Conservation (phyloP, 371 early-diverging fungal genomes). For the Sporodiniella umbellata region DNA sequence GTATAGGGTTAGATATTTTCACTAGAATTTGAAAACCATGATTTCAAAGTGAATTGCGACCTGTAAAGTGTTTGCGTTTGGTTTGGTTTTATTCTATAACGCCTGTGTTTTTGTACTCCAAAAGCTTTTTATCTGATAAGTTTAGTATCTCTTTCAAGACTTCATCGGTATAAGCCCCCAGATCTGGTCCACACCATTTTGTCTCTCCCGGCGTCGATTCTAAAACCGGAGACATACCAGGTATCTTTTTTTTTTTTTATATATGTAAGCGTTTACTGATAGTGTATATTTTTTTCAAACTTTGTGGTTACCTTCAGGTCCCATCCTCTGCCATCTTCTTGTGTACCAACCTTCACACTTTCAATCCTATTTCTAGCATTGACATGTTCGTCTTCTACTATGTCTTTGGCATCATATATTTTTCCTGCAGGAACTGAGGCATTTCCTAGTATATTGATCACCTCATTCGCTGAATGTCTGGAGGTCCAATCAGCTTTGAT, state of each 20-base stretch:
- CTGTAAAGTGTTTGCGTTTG: too few relatives aligned
- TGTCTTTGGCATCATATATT: slow-evolving; percentile 54
- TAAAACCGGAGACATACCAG: slow-evolving; percentile 48
- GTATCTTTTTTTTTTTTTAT: slow-evolving; percentile 21
- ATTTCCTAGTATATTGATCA: slow-evolving; percentile 34
- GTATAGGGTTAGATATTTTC: too few relatives aligned
- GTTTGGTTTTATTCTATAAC: slow-evolving; percentile 20
- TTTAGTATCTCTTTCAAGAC: slow-evolving; percentile 31
- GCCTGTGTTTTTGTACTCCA: slow-evolving; percentile 22
- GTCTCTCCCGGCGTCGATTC: slow-evolving; percentile 48
- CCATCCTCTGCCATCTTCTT: slow-evolving; percentile 41
- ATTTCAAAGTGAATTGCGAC: too few relatives aligned
- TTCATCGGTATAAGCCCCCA: slow-evolving; percentile 47
- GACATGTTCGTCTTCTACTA: slow-evolving; percentile 51
- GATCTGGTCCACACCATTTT: slow-evolving; percentile 54
- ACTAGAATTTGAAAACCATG: too few relatives aligned
- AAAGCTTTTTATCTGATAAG: slow-evolving; percentile 21
- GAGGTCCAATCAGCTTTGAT: slow-evolving; percentile 42
- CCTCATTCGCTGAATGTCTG: slow-evolving; percentile 35
- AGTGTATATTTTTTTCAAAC: too few relatives aligned
- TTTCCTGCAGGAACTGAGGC: slow-evolving; percentile 53
- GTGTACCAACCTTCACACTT: slow-evolving; percentile 32
- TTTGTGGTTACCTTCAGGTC: slow-evolving; percentile 31
- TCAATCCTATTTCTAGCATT: slow-evolving; percentile 53
- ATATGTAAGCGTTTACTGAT: neutral